Base-by-base conservation (phyloP, 768 basidiomycete species). In the Mycena vulgaris region DNA sequence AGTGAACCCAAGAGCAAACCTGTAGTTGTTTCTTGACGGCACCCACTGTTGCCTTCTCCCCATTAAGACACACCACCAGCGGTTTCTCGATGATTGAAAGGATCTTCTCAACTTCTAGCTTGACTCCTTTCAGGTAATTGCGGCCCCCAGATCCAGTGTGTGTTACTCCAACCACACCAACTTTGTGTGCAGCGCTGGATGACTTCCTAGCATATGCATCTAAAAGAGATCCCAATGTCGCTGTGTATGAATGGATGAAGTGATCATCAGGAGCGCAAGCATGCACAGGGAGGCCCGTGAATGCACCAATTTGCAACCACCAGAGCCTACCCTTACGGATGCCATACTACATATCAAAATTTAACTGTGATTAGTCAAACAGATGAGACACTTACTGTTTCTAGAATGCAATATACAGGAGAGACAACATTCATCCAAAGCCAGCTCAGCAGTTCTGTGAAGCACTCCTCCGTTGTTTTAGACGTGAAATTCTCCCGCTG, bases 271-370 rank as follows among this genome's bases (percentile, higher is more conserved):
- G 45, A 47, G 45, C 3, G 13, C 45, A 23, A 3, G 45, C 51
- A 52, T 52, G 51, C 4, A 52, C 9, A 33, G 51, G 51, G 14
- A 52, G 30, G 25, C 51, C 30, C 3, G 51, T 52, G 17, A 52
- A 52, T 30, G 51, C 51, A 21, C 51, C 51, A 31, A 30, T 52
- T 31, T 28, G 51, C 17, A 52, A 21, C 51, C 51, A 52, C 51
- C 51, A 52, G 27, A 52, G 30, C 19, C 51, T 14, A 6, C 51
- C 51, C 31, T 30, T 3, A 21, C 16, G 19, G 10, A 52, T 31
- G 10, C 51, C 30, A 52, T 52, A 30, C 51, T 52, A 52, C 13
- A 21, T 2, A 19, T 6, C 19, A 28, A 21, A 52, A 6, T 21
- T 33, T 7, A 52, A 7, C 2, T 21, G 11, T 19, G 51, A 30